These are phyloP conservation scores for Nepenthes mirabilis DNA, from an alignment of 148 eudicot species.

Conservation along the genomic window DNA sequence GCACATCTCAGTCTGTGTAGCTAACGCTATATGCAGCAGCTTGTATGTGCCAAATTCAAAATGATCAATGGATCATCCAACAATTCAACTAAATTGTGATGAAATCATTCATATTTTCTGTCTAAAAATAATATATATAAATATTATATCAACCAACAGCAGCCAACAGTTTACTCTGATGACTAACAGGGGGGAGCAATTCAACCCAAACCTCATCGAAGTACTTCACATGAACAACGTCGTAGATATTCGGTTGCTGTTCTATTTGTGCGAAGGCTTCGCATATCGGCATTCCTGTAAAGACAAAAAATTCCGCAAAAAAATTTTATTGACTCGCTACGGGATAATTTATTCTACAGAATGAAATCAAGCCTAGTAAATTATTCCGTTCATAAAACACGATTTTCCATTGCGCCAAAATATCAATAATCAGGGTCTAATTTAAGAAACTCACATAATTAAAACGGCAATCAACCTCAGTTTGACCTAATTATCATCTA, in stretches of 20 bases:
- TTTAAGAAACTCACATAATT: background rate
- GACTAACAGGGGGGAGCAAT: background rate
- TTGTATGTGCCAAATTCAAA: too few species aligned
- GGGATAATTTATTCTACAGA: too few species aligned
- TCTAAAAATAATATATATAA: too few species aligned
- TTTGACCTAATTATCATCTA: background rate
- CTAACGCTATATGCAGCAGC: too few species aligned
- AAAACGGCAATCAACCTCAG: background rate
- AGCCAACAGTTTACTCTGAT: background rate
- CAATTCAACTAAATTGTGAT: too few species aligned
- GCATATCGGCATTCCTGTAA: conserved; percentile 90
- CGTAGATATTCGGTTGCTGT: conserved; percentile 88
- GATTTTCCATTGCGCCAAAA: too few species aligned
- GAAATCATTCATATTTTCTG: too few species aligned
- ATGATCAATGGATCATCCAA: too few species aligned
- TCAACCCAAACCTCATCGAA: conserved; percentile 58
- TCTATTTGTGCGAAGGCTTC: conserved; percentile 91
- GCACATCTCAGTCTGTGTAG: too few species aligned
- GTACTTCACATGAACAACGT: conserved; percentile 93
- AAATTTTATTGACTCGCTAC: background rate
- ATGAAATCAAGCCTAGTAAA: background rate
- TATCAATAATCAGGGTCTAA: background rate
- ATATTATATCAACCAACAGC: background rate
- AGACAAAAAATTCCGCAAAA: background rate
- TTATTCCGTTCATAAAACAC: background rate